Evolutionary conservation across 1,284 basidiomycete species (phyloP), one percentile per base, ranked within the genome.

Genomic region (Cryptococcus sp.): DNA sequence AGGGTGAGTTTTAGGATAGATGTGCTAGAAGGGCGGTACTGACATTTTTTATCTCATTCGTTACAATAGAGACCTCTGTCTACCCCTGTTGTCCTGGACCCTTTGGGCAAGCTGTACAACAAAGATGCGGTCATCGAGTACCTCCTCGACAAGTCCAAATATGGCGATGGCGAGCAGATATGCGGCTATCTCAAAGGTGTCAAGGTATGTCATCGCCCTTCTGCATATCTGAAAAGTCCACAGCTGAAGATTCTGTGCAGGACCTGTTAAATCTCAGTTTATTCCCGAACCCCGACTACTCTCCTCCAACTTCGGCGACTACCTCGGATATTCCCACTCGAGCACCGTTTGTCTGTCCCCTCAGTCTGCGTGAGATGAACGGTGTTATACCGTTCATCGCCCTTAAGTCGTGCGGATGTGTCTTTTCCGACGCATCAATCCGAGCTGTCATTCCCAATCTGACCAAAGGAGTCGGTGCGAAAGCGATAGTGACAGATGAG

Each of bases 361-460:
- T 96, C 49, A 91, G 87, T 3, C 80, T 92, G 64, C 91, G 91
- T 73, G 93, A 95, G 79, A 95, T 96, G 91, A 91, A 90, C 61
- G 93, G 93, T n/a, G 75, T 79, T 0, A 84, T 89, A 52, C 89
- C 91, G 0, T 96, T 96, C 75, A 85, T 92, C 55, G 94, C 92
- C 72, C 78, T 95, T 62, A 80, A 82, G n/a, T 79, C 86, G 0
- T 96, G 93, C 69, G 92, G 92, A n/a, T 93, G 91, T 72, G 91
- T 76, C 37, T 76, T 76, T 55, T 73, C 70, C 25, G 74, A 75
- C 26, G 62, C 66, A 1, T 66, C 74, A 1, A 58, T 78, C 17
- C 62, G 74, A 39, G 66, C 71, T 34, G 63, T 76, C 49, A 57
- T 78, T 20, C 70, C 73, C 3, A 70, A 63, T 41, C 65, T 77